Evolutionary conservation across 441 rosid species (phyloP), one percentile per base, ranked within the genome.

Genomic region (Corymbia citriodora): DNA sequence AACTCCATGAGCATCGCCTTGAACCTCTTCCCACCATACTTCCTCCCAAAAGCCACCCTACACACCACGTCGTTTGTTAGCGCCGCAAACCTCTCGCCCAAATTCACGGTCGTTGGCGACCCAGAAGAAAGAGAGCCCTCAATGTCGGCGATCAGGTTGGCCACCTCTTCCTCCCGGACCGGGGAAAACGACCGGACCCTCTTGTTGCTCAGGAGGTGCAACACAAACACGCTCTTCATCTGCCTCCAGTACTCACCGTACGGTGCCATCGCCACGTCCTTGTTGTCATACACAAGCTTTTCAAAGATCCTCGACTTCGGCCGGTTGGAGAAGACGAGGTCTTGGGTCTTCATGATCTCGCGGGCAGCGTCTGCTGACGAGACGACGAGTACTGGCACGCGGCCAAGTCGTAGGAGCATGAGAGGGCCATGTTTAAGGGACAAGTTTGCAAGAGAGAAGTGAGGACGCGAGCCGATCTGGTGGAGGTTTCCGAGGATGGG

Each of bases 231-330:
- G 61, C 94, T 93, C 89, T 91, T 94, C 87, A 94, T 89, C 81
- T 94, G 93, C 87, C 94, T 91, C 96, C 96, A 95, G 23, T 92
- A 91, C 70, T 95, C 95, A 16, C 94, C 94, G 33, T 93, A 94
- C 2, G 94, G 93, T 0, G 93, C 93, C 13, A 53, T 21, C 16
- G 94, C 33, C 74, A 94, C 27, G 81, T 94, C 96, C 63, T 90
- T 92, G 83, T 49, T 18, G 13, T 87, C 89, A 40, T 94, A 94
- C 54, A 92, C 45, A 49, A 95, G 92, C 40, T 68, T 92, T 6
- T 90, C 74, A 3, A 31, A 45, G 1, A 89, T 79, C 4, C 45
- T 89, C 4, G 86, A 63, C 14, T 85, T 65, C 1, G 94, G 95
- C 33, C 96, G 90, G 90, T 79, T 54, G 3, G 94, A 88, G 54